Conservation (phyloP, 2,329 filamentous ascomycete species). For the Podosphaera aphanis region DNA sequence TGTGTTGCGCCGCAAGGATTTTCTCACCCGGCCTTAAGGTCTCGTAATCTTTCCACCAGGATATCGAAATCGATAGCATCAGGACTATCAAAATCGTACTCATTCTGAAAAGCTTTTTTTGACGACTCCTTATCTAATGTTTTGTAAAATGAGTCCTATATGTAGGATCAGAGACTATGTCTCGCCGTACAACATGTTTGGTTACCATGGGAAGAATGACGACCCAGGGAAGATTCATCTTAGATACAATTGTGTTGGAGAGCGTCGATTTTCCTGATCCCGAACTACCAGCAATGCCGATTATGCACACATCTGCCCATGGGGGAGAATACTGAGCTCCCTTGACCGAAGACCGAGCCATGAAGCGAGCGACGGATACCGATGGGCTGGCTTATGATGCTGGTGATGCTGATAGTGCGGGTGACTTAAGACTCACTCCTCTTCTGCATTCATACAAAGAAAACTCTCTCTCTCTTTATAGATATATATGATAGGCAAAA, state of each 20-base stretch:
- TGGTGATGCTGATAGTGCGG: too few species aligned
- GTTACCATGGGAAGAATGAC: slow-evolving; percentile 86
- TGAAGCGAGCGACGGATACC: neutral
- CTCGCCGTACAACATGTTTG: neutral
- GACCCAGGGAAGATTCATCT: slow-evolving; percentile 87
- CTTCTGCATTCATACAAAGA: too few species aligned
- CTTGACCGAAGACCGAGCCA: slow-evolving; percentile 8
- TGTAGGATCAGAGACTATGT: neutral
- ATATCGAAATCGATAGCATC: slow-evolving; percentile 87
- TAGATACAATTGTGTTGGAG: slow-evolving; percentile 71
- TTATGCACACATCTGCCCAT: slow-evolving; percentile 91
- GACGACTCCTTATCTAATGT: slow-evolving; percentile 59
- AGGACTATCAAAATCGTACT: slow-evolving; percentile 90
- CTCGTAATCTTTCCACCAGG: slow-evolving; percentile 52
- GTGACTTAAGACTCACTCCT: too few species aligned
- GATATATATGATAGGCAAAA: too few species aligned
- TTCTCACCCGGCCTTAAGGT: slow-evolving; percentile 71
- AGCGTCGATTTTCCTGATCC: slow-evolving; percentile 88
- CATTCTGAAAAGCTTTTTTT: slow-evolving; percentile 59
- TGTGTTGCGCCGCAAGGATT: neutral
- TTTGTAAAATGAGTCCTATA: slow-evolving; percentile 92
- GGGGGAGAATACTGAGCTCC: slow-evolving; percentile 68
- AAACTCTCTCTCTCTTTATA: too few species aligned
- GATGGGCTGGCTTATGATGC: too few species aligned
- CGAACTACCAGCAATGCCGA: slow-evolving; percentile 84